These are phyloP conservation scores for Arthrobotrys sphaeroides DNA, from an alignment of 2,329 filamentous ascomycete species.

Conservation along the genomic window DNA sequence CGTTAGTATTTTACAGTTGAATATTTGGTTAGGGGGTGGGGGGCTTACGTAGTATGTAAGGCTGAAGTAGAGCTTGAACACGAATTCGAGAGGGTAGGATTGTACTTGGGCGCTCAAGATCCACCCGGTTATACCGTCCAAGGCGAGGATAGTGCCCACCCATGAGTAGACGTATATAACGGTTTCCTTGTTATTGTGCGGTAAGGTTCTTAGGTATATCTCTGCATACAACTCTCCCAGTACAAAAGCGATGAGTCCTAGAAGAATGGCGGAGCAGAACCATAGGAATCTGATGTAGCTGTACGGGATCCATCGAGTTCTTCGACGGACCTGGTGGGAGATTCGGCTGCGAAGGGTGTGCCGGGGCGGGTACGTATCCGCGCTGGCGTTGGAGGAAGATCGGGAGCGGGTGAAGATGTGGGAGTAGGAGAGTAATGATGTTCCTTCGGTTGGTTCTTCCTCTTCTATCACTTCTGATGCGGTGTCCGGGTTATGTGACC, in stretches of 20 bases:
- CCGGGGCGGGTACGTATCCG: slow-evolving; percentile 38
- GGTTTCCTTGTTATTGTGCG: slow-evolving; percentile 73
- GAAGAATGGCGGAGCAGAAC: slow-evolving; percentile 73
- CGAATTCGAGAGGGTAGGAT: slow-evolving; percentile 75
- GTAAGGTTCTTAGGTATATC: slow-evolving; percentile 73
- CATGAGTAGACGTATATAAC: slow-evolving; percentile 76
- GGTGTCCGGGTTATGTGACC: slow-evolving; percentile 1
- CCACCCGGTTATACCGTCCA: slow-evolving; percentile 73
- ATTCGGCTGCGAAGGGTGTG: slow-evolving; percentile 18
- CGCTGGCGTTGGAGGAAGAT: slow-evolving; percentile 35
- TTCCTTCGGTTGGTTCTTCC: slow-evolving; percentile 31
- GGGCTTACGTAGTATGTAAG: slow-evolving; percentile 68
- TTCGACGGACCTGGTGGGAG: slow-evolving; percentile 40
- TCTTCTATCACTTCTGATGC: slow-evolving; percentile 1
- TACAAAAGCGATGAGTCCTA: slow-evolving; percentile 73
- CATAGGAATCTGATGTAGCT: slow-evolving; percentile 73
- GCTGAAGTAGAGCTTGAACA: slow-evolving; percentile 77
- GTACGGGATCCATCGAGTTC: slow-evolving; percentile 54
- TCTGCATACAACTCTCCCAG: slow-evolving; percentile 76
- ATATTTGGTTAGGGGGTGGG: not conserved
- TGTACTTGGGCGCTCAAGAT: slow-evolving; percentile 74
- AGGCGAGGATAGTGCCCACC: slow-evolving; percentile 72
- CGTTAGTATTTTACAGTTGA: not conserved
- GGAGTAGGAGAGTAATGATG: slow-evolving; percentile 32
- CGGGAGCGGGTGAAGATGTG: slow-evolving; percentile 47